Evolutionary conservation across 768 basidiomycete genomes (phyloP), one percentile per base, ranked within the genome.

Genomic region (Mycena galericulata): DNA sequence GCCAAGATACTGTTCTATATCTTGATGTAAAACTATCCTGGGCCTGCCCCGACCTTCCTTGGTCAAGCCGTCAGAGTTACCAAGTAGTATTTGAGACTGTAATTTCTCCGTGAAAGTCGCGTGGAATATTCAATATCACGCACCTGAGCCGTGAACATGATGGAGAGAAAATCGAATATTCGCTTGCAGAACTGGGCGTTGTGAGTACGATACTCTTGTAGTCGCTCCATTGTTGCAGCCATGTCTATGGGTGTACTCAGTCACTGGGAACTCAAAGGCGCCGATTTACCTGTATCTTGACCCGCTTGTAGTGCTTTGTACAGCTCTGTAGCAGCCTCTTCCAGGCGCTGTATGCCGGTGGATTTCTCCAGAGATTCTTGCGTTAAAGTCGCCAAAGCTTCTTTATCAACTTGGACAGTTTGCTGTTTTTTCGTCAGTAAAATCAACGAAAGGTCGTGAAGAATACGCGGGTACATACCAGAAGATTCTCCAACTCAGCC

Each of bases 301-400:
- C 95, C 92, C 0, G 96, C 95, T 74, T 94, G 92, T 2, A 99
- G 80, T 0, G 97, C 97, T 76, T 97, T 98, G 84, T 99, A 99
- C n/a, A 99, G 83, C 62, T 95, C 90, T 0, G 92, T 87, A 1
- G 93, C 92, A 15, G 96, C 92, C 70, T 87, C 87, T 78, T 99
- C 97, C 24, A 98, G 84, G 14, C 85, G 85, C 64, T 89, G 86
- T 65, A 98, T 91, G 65, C 95, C 92, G 43, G 85, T 79, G 8
- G 88, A 79, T 59, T 93, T 93, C 76, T 96, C 95, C 18, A 98
- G 84, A 15, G 96, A 96, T 73, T 95, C 96, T 81, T 98, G 95
- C 0, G 92, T 92, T 2, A 99, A 86, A 0, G 88, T 89, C 8
- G 91, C 76, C 60, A 99, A 81, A 12, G 90, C 89, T 18, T 90